Percentiles rank a stretch among this genome's conserved stretches.
Evolutionary conservation across 345 rosid species (phyloP).

Genomic region (Pistacia vera): DNA sequence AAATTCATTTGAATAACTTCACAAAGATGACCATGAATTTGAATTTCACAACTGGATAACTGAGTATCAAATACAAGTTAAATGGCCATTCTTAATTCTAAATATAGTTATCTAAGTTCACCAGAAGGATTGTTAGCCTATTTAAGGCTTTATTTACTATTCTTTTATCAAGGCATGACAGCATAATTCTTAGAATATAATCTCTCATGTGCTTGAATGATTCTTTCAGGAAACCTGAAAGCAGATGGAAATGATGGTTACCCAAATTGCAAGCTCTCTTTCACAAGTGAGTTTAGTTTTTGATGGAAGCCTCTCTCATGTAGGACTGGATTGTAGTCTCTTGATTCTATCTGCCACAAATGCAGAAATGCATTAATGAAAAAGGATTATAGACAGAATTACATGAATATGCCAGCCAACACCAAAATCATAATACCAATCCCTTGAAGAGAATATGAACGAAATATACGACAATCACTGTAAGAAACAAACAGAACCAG

Average conservation of each 20-base stretch:
- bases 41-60: not conserved
- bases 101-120: constrained; percentile 8
- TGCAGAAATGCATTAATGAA: not conserved
- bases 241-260: constrained; percentile 28
- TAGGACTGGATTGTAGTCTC: constrained; percentile 73
- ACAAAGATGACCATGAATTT: not conserved
- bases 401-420: constrained; percentile 1
- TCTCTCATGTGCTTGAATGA: not conserved
- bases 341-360: constrained; percentile 57
- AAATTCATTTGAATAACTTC: not conserved
- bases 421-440: not conserved
- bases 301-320: constrained; percentile 88
- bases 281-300: constrained; percentile 64
- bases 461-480: not conserved
- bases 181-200: not conserved
- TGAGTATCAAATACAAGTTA: not conserved
- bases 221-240: constrained; percentile 9
- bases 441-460: not conserved
- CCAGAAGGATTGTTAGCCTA: not conserved
- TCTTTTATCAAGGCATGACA: not conserved
- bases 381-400: constrained; percentile 4
- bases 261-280: constrained; percentile 83
- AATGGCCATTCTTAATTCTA: constrained; percentile 2
- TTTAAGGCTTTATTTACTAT: not conserved
- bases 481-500: not conserved